These are phyloP conservation scores for Aspergillus alliaceus DNA, from an alignment of 2,329 filamentous ascomycete genomes.

Conservation along the genomic window DNA sequence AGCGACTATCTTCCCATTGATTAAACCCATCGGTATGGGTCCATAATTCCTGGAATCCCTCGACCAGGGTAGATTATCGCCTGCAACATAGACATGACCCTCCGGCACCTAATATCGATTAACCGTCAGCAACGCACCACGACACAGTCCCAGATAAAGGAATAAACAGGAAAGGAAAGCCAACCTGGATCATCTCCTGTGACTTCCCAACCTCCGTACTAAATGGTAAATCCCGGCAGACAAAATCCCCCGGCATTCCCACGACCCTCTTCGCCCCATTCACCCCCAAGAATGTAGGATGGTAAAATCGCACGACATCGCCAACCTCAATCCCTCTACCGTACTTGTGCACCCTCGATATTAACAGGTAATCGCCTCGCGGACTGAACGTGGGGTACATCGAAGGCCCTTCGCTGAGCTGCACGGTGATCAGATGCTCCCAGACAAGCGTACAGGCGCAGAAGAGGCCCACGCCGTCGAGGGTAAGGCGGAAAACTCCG, in stretches of 20 bases:
- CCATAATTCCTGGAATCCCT: conserved; percentile 86
- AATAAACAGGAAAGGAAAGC: conserved; percentile 8
- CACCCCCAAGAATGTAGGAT: conserved; percentile 65
- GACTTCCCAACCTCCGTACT: conserved; percentile 31
- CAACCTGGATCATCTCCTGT: conserved; percentile 53
- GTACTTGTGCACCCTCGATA: conserved; percentile 65
- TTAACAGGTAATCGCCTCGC: conserved; percentile 66
- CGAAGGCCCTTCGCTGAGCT: conserved; percentile 68
- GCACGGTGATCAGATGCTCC: conserved; percentile 63
- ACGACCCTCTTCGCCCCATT: conserved; percentile 76
- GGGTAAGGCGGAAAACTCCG: conserved; percentile 26
- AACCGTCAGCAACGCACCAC: background rate
- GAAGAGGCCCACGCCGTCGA: conserved; percentile 35
- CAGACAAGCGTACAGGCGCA: conserved; percentile 38
- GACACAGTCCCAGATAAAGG: background rate
- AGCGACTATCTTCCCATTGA: conserved; percentile 78
- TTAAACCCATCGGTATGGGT: conserved; percentile 78
- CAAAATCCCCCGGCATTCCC: conserved; percentile 65
- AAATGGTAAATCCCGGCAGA: conserved; percentile 44
- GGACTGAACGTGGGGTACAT: conserved; percentile 85
- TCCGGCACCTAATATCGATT: conserved; percentile 66
- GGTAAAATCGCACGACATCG: conserved; percentile 76
- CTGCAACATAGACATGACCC: conserved; percentile 88
- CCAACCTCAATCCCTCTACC: conserved; percentile 73
- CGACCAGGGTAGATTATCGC: conserved; percentile 83